These are phyloP conservation scores for Afroboletus lepidellus DNA, from an alignment of 1,284 basidiomycete species.

Conservation along the genomic window DNA sequence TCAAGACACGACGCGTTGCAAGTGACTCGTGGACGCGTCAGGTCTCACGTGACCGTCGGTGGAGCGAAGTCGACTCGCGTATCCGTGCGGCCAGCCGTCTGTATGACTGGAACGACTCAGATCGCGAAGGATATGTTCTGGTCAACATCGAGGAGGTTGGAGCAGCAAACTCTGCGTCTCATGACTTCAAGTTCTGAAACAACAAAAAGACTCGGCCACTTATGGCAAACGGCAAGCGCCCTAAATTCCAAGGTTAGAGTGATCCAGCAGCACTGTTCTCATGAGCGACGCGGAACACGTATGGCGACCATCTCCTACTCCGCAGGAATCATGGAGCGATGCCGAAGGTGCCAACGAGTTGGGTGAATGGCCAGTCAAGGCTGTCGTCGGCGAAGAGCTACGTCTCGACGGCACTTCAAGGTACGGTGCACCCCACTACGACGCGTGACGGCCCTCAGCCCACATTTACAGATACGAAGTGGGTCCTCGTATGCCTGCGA, in stretches of 20 bases:
- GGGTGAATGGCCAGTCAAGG: constrained; percentile 37
- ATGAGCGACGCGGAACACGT: constrained; percentile 5
- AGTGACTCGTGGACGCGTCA: neutral
- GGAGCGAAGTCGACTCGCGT: too few species aligned
- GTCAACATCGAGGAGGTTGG: too few species aligned
- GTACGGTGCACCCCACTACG: constrained; percentile 19
- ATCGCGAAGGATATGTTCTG: too few species aligned
- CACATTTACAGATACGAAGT: constrained; percentile 35
- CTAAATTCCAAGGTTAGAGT: neutral
- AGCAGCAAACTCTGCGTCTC: too few species aligned
- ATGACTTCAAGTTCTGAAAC: too few species aligned
- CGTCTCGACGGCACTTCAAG: constrained; percentile 33
- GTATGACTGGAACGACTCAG: too few species aligned
- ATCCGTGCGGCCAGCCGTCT: too few species aligned
- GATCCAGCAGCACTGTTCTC: neutral
- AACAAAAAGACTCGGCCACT: neutral
- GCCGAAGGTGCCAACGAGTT: constrained; percentile 31
- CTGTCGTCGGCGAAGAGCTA: constrained; percentile 40
- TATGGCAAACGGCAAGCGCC: neutral
- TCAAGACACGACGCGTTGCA: neutral
- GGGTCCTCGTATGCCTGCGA: constrained; percentile 5
- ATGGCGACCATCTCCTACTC: constrained; percentile 34
- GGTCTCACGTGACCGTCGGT: constrained; percentile 21
- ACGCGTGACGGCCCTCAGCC: constrained; percentile 4
- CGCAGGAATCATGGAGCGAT: constrained; percentile 37